Percentiles rank a stretch among this genome's conserved stretches.
These are phyloP conservation scores for Blumeriella jaapii DNA, from an alignment of 2,329 filamentous ascomycete genomes.

Conservation along the genomic window DNA sequence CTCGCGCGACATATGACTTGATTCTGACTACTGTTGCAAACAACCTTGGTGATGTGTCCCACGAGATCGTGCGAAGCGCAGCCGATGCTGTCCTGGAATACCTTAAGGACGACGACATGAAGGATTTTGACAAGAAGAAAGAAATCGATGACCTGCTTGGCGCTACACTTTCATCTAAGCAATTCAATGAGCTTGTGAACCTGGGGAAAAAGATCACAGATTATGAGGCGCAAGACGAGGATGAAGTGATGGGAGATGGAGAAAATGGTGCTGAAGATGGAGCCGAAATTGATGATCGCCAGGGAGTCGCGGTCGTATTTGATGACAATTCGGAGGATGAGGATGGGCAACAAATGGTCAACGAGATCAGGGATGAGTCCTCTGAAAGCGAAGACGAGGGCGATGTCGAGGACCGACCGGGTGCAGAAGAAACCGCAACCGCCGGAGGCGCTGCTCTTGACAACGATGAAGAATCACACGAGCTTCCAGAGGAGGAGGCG, in stretches of 20 bases:
- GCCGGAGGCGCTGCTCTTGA: conserved; percentile 38
- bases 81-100: conserved; percentile 86
- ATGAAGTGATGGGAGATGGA: conserved; percentile 71
- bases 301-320: conserved; percentile 96
- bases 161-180: conserved; percentile 68
- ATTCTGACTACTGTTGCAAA: conserved; percentile 84
- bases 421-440: conserved; percentile 37
- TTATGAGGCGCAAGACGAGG: conserved; percentile 92
- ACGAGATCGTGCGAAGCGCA: conserved; percentile 84
- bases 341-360: conserved; percentile 62
- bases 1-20: conserved; percentile 85
- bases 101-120: conserved; percentile 88
- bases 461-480: conserved; percentile 37
- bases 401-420: conserved; percentile 47
- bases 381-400: conserved; percentile 76
- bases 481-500: conserved; percentile 52
- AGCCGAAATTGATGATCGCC: conserved; percentile 80
- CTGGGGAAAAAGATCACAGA: conserved; percentile 98
- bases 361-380: conserved; percentile 80
- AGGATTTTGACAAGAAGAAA: conserved; percentile 97
- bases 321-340: conserved; percentile 84
- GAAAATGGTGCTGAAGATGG: conserved; percentile 54
- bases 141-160: conserved; percentile 91
- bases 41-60: conserved; percentile 83
- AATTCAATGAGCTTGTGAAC: conserved; percentile 95